Conservation (phyloP, 2,329 filamentous ascomycete species). For the Ramularia endophylla region DNA sequence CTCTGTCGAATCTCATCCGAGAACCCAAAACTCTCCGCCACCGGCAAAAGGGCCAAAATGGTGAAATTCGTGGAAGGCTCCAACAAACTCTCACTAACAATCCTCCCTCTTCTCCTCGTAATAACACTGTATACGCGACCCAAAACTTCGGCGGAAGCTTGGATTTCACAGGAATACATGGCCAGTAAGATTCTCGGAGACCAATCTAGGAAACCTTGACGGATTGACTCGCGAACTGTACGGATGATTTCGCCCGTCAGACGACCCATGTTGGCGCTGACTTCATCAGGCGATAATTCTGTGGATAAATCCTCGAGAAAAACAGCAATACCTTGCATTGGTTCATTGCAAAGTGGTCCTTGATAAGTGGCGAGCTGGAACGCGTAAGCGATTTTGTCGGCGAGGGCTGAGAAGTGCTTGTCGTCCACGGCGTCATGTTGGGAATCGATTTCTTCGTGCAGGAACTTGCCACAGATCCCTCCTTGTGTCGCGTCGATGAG, state of each 20-base stretch:
- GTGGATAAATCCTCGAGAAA: constrained; percentile 76
- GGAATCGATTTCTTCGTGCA: constrained; percentile 24
- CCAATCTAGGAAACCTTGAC: constrained; percentile 88
- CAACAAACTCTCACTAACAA: constrained; percentile 85
- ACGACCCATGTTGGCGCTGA: constrained; percentile 64
- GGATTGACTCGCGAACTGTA: constrained; percentile 76
- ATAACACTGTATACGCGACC: constrained; percentile 96
- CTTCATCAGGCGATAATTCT: constrained; percentile 49
- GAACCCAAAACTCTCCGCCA: constrained; percentile 94
- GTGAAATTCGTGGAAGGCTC: constrained; percentile 97
- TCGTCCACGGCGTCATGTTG: constrained; percentile 4
- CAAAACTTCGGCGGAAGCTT: constrained; percentile 89
- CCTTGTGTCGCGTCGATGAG: constrained; percentile 75
- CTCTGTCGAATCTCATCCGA: constrained; percentile 93
- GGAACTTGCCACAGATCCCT: constrained; percentile 63
- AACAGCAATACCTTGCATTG: constrained; percentile 86
- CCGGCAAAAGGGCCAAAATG: constrained; percentile 79
- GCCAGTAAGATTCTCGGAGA: constrained; percentile 89
- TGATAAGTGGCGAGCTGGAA: constrained; percentile 90
- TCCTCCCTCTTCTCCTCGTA: constrained; percentile 83
- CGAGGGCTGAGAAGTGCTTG: constrained; percentile 45
- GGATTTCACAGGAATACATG: constrained; percentile 98
- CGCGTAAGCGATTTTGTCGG: constrained; percentile 85
- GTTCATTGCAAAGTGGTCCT: constrained; percentile 87
- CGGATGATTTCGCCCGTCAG: constrained; percentile 92